Evolutionary conservation across 495 filamentous ascomycete species (phyloP).

Genomic region (Pseudevernia furfuracea): DNA sequence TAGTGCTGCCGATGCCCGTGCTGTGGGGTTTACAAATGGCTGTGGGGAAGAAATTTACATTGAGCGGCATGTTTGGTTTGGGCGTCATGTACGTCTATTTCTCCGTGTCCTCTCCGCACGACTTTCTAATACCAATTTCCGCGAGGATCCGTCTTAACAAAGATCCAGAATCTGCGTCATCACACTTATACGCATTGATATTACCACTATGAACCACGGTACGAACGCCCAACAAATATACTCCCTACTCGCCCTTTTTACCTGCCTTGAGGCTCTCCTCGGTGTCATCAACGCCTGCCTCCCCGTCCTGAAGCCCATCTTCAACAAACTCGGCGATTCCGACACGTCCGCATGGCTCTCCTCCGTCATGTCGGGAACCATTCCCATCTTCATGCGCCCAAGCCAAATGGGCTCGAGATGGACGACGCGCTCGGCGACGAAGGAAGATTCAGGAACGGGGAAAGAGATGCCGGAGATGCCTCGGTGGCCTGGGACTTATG

Average conservation of each 20-base stretch:
- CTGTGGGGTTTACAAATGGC: conserved; percentile 37
- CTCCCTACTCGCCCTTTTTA: conserved; percentile 16
- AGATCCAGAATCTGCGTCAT: conserved; percentile 18
- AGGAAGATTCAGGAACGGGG: conserved; percentile 1
- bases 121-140: too few relatives aligned
- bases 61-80: conserved; percentile 25
- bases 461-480: neutral
- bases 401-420: conserved; percentile 11
- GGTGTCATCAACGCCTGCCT: conserved; percentile 24
- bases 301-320: conserved; percentile 24
- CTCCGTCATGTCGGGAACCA: conserved; percentile 15
- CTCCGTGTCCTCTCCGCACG: too few relatives aligned
- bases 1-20: conserved; percentile 40
- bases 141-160: neutral
- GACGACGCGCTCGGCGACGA: neutral
- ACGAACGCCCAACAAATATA: conserved; percentile 18
- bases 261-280: conserved; percentile 19
- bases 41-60: conserved; percentile 28
- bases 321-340: conserved; percentile 16
- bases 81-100: conserved; percentile 20
- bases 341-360: conserved; percentile 8
- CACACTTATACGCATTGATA: conserved; percentile 13
- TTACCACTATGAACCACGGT: conserved; percentile 9
- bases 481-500: conserved; percentile 5
- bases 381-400: conserved; percentile 12